Evolutionary conservation across 2,329 filamentous ascomycete genomes (phyloP).

Genomic region (Botryotinia calthae): DNA sequence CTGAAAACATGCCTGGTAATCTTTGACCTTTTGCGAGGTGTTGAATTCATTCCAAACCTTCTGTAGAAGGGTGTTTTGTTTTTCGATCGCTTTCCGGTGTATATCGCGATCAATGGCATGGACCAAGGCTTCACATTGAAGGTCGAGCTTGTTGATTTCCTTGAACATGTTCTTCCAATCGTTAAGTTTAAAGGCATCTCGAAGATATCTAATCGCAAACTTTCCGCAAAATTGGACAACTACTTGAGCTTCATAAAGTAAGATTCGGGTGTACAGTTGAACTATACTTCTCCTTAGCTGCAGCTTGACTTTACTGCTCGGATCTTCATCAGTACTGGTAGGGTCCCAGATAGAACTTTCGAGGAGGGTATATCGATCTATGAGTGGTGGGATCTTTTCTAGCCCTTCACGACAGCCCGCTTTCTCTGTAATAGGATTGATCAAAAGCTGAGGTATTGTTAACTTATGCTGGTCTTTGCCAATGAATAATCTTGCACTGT

Average conservation of each 20-base stretch:
- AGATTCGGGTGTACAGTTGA: neutral
- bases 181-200: neutral
- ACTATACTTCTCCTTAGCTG: neutral
- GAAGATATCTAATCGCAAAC: neutral
- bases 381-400: neutral
- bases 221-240: neutral
- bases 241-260: neutral
- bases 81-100: neutral
- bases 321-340: neutral
- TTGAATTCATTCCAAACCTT: fast-evolving
- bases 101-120: neutral
- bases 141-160: neutral
- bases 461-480: neutral
- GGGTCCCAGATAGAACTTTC: neutral
- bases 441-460: neutral
- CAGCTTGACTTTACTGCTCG: neutral
- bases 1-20: neutral
- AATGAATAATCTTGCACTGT: neutral
- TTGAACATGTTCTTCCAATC: neutral
- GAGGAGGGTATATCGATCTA: neutral
- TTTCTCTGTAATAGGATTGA: neutral
- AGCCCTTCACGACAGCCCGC: neutral
- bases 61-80: neutral
- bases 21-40: neutral
- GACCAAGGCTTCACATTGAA: neutral